Evolutionary conservation across 768 basidiomycete genomes (phyloP).

Genomic region (Hygrophoropsis aurantiaca): DNA sequence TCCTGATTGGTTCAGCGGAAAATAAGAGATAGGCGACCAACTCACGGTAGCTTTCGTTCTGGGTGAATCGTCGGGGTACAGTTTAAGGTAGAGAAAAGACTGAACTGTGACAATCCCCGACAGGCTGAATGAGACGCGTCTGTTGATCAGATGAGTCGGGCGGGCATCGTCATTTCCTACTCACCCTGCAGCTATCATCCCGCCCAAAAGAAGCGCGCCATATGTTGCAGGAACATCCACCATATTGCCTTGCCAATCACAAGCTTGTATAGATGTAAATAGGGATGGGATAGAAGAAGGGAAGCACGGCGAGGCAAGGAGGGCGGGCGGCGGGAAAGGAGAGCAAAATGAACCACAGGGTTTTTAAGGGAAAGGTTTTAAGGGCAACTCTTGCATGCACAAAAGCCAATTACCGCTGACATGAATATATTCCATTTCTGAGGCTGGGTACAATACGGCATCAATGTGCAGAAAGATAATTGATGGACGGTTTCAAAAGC

Average conservation of each 20-base stretch:
- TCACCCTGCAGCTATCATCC: slow-evolving; percentile 28
- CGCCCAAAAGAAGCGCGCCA: slow-evolving; percentile 29
- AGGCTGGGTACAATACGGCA: too few relatives aligned
- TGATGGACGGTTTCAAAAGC: too few relatives aligned
- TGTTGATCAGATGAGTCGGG: background rate
- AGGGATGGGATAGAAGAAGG: background rate
- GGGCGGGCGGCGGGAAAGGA: background rate
- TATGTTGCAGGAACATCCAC: slow-evolving; percentile 17
- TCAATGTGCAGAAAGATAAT: too few relatives aligned
- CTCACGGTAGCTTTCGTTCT: slow-evolving; percentile 24
- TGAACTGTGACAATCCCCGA: slow-evolving; percentile 28
- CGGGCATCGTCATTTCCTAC: background rate
- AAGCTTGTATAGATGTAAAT: background rate
- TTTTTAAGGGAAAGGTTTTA: background rate
- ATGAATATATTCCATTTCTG: background rate
- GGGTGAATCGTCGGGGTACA: slow-evolving; percentile 23
- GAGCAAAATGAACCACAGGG: background rate
- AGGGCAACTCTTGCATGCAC: background rate
- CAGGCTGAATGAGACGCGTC: slow-evolving; percentile 13
- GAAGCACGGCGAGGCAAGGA: background rate
- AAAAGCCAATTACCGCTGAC: background rate
- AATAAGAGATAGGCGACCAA: background rate
- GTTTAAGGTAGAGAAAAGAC: slow-evolving; percentile 26
- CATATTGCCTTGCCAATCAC: background rate
- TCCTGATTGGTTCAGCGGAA: background rate